A percentile compares a stretch with the other conserved stretches of the same genome.
phyloP scores from a whole-genome alignment of 305 asterid species.

The Fraxinus sp. region DNA sequence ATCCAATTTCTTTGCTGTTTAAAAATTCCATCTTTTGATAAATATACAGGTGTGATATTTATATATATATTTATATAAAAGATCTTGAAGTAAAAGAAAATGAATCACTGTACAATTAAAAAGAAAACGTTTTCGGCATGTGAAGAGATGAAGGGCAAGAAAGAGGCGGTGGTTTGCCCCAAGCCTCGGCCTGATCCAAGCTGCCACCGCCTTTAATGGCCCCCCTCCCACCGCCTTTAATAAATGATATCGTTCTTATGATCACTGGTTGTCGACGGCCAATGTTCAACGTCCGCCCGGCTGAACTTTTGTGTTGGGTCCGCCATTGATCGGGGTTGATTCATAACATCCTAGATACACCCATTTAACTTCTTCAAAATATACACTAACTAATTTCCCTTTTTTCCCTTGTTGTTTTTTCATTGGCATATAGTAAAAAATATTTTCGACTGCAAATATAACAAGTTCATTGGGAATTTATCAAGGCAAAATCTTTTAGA shows the following conservation, averaged over 20 bases:
- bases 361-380: not conserved
- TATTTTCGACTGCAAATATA: not conserved
- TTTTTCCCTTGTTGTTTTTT: too few relatives aligned
- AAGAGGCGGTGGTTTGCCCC: slow-evolving; percentile 72
- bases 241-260: too few relatives aligned
- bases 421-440: too few relatives aligned
- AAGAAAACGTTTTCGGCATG: slow-evolving; percentile 48
- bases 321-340: too few relatives aligned
- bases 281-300: too few relatives aligned
- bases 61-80: not conserved
- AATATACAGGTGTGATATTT: slow-evolving; percentile 24
- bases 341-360: not conserved
- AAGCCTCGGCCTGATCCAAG: slow-evolving; percentile 66
- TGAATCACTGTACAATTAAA: slow-evolving; percentile 67
- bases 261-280: too few relatives aligned
- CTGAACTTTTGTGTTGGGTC: too few relatives aligned
- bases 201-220: slow-evolving; percentile 33
- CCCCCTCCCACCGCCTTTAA: slow-evolving; percentile 23
- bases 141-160: slow-evolving; percentile 62
- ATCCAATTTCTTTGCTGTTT: slow-evolving; percentile 14
- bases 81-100: slow-evolving; percentile 27
- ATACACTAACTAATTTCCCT: not conserved
- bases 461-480: not conserved
- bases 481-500: too few relatives aligned
- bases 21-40: slow-evolving; percentile 9